Percentiles rank a stretch among this genome's conserved stretches.
phyloP scores from a whole-genome alignment of 2,329 filamentous ascomycete genomes.

The Aspergillus melleus region DNA sequence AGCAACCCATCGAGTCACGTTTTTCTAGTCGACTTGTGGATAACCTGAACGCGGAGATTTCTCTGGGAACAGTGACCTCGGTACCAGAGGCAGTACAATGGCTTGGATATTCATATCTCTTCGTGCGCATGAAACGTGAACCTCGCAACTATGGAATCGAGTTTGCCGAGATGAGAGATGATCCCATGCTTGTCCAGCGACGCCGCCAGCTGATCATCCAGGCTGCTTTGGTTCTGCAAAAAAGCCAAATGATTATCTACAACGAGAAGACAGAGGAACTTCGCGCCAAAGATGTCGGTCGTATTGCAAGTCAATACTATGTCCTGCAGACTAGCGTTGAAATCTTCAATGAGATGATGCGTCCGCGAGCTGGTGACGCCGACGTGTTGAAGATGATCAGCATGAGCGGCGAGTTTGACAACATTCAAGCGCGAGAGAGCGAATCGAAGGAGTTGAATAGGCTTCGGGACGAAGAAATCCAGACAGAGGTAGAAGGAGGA shows the following conservation, averaged over 20 bases:
- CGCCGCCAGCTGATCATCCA: slow-evolving; percentile 83
- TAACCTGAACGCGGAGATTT: slow-evolving; percentile 93
- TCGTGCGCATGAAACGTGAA: slow-evolving; percentile 92
- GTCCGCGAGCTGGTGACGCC: slow-evolving; percentile 77
- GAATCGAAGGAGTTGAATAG: slow-evolving; percentile 84
- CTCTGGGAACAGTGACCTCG: slow-evolving; percentile 90
- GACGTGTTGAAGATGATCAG: slow-evolving; percentile 96
- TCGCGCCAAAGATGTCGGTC: slow-evolving; percentile 88
- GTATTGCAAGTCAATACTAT: slow-evolving; percentile 97
- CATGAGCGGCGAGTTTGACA: slow-evolving; percentile 97
- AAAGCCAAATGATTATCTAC: slow-evolving; percentile 98
- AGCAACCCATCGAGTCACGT: slow-evolving; percentile 95
- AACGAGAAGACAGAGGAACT: slow-evolving; percentile 93
- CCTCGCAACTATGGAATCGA: slow-evolving; percentile 93
- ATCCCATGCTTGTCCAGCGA: slow-evolving; percentile 82
- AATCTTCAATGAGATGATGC: slow-evolving; percentile 96
- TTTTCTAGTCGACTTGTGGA: slow-evolving; percentile 94
- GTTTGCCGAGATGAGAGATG: slow-evolving; percentile 84
- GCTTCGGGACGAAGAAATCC: slow-evolving; percentile 68
- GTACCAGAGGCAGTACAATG: slow-evolving; percentile 92
- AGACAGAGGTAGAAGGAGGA: slow-evolving; percentile 74
- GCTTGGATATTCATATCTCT: slow-evolving; percentile 97
- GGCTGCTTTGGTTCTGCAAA: slow-evolving; percentile 80
- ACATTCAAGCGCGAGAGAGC: slow-evolving; percentile 87
- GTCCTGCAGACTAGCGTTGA: slow-evolving; percentile 91